These are phyloP conservation scores for Epichloe glyceriae DNA, from an alignment of 2,329 filamentous ascomycete genomes.

Conservation along the genomic window DNA sequence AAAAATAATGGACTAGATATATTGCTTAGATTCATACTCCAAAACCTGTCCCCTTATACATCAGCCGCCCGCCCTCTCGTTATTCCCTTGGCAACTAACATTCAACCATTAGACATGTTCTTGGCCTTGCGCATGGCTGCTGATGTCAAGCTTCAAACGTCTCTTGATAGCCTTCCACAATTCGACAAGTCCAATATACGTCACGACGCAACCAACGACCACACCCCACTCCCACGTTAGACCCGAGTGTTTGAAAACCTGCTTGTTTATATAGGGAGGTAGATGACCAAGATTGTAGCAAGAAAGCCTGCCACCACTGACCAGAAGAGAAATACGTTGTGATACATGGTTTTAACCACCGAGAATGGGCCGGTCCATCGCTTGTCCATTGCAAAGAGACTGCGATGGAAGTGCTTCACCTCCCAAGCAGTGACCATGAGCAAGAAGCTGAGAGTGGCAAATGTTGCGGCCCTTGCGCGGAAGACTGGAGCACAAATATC, in stretches of 20 bases:
- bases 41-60: slow-evolving; percentile 16
- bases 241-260: slow-evolving; percentile 56
- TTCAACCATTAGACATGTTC: slow-evolving; percentile 1
- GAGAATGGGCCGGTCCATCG: slow-evolving; percentile 34
- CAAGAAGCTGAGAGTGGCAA: slow-evolving; percentile 55
- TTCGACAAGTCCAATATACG: slow-evolving; percentile 54
- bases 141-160: slow-evolving; percentile 23
- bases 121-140: slow-evolving; percentile 6
- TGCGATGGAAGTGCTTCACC: slow-evolving; percentile 57
- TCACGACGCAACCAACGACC: slow-evolving; percentile 42
- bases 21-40: slow-evolving; percentile 13
- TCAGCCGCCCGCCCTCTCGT: neutral
- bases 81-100: neutral
- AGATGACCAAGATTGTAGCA: slow-evolving; percentile 49
- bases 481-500: slow-evolving; percentile 43
- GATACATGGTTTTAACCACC: slow-evolving; percentile 48
- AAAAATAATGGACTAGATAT: slow-evolving; percentile 16
- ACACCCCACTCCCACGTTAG: slow-evolving; percentile 64
- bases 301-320: slow-evolving; percentile 47
- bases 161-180: slow-evolving; percentile 58
- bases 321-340: slow-evolving; percentile 56
- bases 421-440: slow-evolving; percentile 61
- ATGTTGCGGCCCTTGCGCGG: slow-evolving; percentile 54
- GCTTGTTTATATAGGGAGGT: slow-evolving; percentile 54
- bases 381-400: slow-evolving; percentile 54